These are phyloP conservation scores for Bipolaris oryzae DNA, from an alignment of 2,329 filamentous ascomycete species.

Conservation along the genomic window DNA sequence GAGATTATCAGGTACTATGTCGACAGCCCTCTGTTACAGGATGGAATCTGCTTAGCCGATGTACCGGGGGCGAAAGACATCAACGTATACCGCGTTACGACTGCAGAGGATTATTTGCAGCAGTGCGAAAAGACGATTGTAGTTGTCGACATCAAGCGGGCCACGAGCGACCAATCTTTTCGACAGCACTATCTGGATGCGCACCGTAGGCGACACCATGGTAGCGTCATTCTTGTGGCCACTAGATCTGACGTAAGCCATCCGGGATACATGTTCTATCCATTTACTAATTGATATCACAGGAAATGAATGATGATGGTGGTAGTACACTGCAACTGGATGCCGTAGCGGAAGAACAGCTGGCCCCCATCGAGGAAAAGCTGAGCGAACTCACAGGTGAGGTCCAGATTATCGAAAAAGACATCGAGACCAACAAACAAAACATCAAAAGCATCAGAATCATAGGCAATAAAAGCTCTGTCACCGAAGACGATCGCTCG, in stretches of 20 bases:
- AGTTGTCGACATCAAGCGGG: slow-evolving; percentile 25
- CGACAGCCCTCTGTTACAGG: slow-evolving; percentile 1
- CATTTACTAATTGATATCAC: background rate
- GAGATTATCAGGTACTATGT: slow-evolving; percentile 15
- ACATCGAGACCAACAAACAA: background rate
- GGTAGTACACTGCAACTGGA: slow-evolving; percentile 4
- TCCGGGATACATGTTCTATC: background rate
- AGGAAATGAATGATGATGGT: slow-evolving; percentile 15
- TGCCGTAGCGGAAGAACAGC: slow-evolving; percentile 1
- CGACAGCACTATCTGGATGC: slow-evolving; percentile 20
- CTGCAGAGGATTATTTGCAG: slow-evolving; percentile 21
- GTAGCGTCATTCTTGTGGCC: slow-evolving; percentile 26
- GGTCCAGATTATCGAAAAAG: background rate
- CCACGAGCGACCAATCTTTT: slow-evolving; percentile 13
- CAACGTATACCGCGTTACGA: slow-evolving; percentile 17
- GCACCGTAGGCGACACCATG: slow-evolving; percentile 18
- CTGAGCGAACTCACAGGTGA: background rate
- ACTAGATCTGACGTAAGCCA: slow-evolving; percentile 25
- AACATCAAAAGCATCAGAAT: slow-evolving; percentile 5
- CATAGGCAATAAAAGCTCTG: background rate
- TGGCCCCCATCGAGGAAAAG: slow-evolving; percentile 5
- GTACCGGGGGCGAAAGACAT: slow-evolving; percentile 24
- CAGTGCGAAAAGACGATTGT: slow-evolving; percentile 28
- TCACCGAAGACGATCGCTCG: background rate
- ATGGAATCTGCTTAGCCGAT: slow-evolving; percentile 18